A percentile compares a stretch with the other conserved stretches of the same genome.
These are phyloP conservation scores for Yamadazyma friedrichii DNA, from an alignment of 1,139 yeast genomes.

Conservation along the genomic window DNA sequence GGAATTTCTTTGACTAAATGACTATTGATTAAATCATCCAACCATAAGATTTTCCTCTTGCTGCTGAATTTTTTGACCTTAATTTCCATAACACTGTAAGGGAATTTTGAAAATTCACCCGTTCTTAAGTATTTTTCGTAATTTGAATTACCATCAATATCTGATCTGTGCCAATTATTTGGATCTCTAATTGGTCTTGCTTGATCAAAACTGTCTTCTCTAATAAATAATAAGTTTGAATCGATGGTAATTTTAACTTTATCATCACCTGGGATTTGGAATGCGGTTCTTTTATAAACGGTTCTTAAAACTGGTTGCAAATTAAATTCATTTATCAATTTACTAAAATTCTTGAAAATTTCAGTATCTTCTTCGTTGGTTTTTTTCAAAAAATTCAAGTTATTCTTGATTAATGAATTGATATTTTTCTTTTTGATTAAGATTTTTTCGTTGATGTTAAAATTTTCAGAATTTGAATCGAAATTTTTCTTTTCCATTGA, in stretches of 20 bases:
- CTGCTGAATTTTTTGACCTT: slow-evolving; percentile 60
- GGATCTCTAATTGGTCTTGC: slow-evolving; percentile 91
- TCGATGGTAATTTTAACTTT: slow-evolving; percentile 86
- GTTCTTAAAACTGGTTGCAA: slow-evolving; percentile 87
- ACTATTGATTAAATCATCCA: slow-evolving; percentile 78
- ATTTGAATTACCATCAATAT: slow-evolving; percentile 74
- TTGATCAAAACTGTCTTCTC: slow-evolving; percentile 86
- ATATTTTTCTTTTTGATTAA: slow-evolving; percentile 67
- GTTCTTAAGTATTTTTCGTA: slow-evolving; percentile 75
- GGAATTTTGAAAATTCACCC: slow-evolving; percentile 85
- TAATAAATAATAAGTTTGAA: slow-evolving; percentile 78
- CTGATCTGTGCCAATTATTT: slow-evolving; percentile 85
- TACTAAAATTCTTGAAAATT: slow-evolving; percentile 57
- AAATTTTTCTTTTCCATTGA: slow-evolving; percentile 78
- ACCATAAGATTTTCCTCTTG: slow-evolving; percentile 63
- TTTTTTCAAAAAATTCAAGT: slow-evolving; percentile 18
- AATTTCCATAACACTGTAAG: slow-evolving; percentile 89
- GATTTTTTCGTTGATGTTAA: slow-evolving; percentile 57
- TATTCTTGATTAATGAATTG: slow-evolving; percentile 36
- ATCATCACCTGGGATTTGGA: slow-evolving; percentile 97
- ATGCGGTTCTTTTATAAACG: slow-evolving; percentile 87
- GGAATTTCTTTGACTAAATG: slow-evolving; percentile 90
- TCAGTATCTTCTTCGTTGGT: slow-evolving; percentile 28
- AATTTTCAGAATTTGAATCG: slow-evolving; percentile 53
- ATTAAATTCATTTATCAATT: slow-evolving; percentile 61